phyloP scores from a whole-genome alignment of 768 basidiomycete species.

The Asterophora lycoperdoides region DNA sequence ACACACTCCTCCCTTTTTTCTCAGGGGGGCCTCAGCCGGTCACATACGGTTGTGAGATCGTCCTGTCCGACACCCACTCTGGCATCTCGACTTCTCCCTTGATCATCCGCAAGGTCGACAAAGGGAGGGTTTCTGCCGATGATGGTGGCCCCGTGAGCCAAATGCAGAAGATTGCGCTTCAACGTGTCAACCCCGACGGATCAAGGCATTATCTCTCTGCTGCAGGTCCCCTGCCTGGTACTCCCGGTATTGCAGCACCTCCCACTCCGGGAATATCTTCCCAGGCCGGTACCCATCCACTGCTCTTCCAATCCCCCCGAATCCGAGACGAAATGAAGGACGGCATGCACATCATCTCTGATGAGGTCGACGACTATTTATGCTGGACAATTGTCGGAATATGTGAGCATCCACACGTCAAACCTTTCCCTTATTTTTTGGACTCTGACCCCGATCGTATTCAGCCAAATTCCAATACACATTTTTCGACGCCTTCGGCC shows the following conservation, averaged over 20 bases:
- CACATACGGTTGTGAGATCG: constrained; percentile 87
- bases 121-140: constrained; percentile 79
- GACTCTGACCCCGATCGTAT: constrained; percentile 7
- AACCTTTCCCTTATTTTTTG: neutral
- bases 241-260: constrained; percentile 62
- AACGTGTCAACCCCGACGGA: constrained; percentile 77
- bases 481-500: constrained; percentile 86
- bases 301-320: constrained; percentile 75
- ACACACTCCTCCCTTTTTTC: constrained; percentile 34
- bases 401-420: constrained; percentile 48
- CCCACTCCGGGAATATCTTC: constrained; percentile 73
- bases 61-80: constrained; percentile 78
- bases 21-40: constrained; percentile 75
- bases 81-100: constrained; percentile 85
- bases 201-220: constrained; percentile 86
- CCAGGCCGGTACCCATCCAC: constrained; percentile 75
- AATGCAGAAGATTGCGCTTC: constrained; percentile 94
- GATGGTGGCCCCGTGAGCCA: constrained; percentile 92
- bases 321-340: constrained; percentile 82
- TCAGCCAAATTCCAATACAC: constrained; percentile 91
- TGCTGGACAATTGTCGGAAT: constrained; percentile 97
- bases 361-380: constrained; percentile 92
- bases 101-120: constrained; percentile 89
- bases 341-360: constrained; percentile 67
- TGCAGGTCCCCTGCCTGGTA: constrained; percentile 77